Evolutionary conservation across 1,139 yeast species (phyloP).

Genomic region (Yamadazyma kanchanaburiensis): DNA sequence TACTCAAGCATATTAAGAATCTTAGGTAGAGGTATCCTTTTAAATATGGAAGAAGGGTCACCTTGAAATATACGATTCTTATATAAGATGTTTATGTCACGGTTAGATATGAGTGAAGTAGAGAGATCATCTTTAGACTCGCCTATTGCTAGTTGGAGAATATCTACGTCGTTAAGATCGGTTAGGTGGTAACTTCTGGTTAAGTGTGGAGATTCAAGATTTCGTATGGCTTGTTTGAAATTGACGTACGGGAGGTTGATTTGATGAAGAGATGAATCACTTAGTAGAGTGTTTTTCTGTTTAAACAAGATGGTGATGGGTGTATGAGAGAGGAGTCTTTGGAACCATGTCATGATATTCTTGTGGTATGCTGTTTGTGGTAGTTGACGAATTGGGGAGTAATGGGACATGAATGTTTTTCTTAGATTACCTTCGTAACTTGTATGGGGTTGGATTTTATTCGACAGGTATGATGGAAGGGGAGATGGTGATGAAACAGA

Average conservation of each 20-base stretch:
- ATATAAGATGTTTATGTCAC: too few relatives aligned
- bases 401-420: slow-evolving; percentile 11
- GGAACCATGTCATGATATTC: slow-evolving; percentile 29
- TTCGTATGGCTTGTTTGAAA: slow-evolving; percentile 12
- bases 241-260: slow-evolving; percentile 20
- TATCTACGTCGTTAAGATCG: slow-evolving; percentile 24
- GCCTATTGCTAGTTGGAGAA: slow-evolving; percentile 28
- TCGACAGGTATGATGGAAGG: slow-evolving; percentile 3
- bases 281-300: slow-evolving; percentile 27
- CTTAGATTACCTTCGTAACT: slow-evolving; percentile 7
- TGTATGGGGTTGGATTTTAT: slow-evolving; percentile 3
- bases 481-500: slow-evolving; percentile 1
- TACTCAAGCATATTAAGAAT: too few relatives aligned
- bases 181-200: slow-evolving; percentile 28
- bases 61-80: too few relatives aligned
- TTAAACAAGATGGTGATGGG: slow-evolving; percentile 32
- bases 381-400: slow-evolving; percentile 5
- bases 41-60: too few relatives aligned
- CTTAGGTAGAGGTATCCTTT: too few relatives aligned
- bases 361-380: slow-evolving; percentile 7
- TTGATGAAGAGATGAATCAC: slow-evolving; percentile 24
- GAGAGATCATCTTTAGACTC: too few relatives aligned
- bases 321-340: slow-evolving; percentile 21
- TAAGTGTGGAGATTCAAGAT: slow-evolving; percentile 7
- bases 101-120: too few relatives aligned